These are phyloP conservation scores for Phytopythium vexans DNA, from an alignment of 352 stramenopile genomes.

Conservation along the genomic window DNA sequence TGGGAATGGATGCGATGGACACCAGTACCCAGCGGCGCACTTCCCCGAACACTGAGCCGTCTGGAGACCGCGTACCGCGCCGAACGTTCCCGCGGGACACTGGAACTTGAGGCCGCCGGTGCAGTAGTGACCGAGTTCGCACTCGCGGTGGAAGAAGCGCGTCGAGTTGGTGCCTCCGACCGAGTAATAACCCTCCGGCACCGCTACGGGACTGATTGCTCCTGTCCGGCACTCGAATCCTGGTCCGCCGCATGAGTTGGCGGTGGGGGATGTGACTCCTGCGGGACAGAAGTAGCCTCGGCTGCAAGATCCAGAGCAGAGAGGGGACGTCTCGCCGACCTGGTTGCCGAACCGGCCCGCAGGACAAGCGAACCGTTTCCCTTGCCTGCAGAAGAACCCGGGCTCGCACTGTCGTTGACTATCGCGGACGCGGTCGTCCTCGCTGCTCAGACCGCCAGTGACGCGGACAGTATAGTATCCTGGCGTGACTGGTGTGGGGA, in stretches of 20 bases:
- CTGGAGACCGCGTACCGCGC: slow-evolving; percentile 33
- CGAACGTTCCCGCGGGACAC: slow-evolving; percentile 76
- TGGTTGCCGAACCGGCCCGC: slow-evolving; percentile 51
- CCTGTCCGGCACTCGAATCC: slow-evolving; percentile 53
- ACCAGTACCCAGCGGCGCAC: slow-evolving; percentile 67
- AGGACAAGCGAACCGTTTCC: slow-evolving; percentile 53
- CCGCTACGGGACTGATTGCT: slow-evolving; percentile 20
- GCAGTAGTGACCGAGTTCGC: slow-evolving; percentile 78
- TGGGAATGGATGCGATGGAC: slow-evolving; percentile 49
- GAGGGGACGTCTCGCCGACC: slow-evolving; percentile 37
- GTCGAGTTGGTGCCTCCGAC: slow-evolving; percentile 51
- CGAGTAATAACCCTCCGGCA: slow-evolving; percentile 65
- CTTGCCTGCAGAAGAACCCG: slow-evolving; percentile 63
- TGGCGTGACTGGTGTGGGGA: slow-evolving; percentile 42
- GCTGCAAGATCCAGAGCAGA: slow-evolving; percentile 58
- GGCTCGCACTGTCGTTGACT: slow-evolving; percentile 54
- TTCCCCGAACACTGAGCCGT: slow-evolving; percentile 47
- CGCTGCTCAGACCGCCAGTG: slow-evolving; percentile 10
- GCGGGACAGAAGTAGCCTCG: slow-evolving; percentile 66
- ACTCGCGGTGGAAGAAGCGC: slow-evolving; percentile 58
- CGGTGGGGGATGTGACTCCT: slow-evolving; percentile 37
- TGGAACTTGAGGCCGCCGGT: slow-evolving; percentile 52
- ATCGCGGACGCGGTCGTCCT: slow-evolving; percentile 36
- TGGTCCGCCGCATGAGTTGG: slow-evolving; percentile 39
- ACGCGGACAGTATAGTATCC: slow-evolving; percentile 65